Percentiles rank a stretch among this genome's conserved stretches.
phyloP scores from a whole-genome alignment of 192 early-diverging fungal genomes.

The Rhizoclosmatium sp. region DNA sequence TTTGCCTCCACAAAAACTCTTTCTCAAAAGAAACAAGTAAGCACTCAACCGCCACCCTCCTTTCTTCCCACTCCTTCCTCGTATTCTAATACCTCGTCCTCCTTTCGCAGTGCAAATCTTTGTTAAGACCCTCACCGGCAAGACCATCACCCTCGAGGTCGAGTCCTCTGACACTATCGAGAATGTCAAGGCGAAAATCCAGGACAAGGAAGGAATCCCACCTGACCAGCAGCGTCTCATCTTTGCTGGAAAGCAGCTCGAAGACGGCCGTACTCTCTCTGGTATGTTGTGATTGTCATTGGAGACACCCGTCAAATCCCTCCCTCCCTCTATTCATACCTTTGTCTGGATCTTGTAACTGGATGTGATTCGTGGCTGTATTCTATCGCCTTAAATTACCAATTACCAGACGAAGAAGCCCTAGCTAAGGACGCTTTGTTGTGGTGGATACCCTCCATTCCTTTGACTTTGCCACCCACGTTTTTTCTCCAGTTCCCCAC shows the following conservation, averaged over 20 bases:
- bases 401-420: background rate
- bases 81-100: slow-evolving; percentile 58
- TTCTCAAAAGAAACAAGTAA: background rate
- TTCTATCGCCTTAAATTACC: background rate
- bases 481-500: too few species aligned
- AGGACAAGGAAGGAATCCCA: slow-evolving; percentile 82
- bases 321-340: background rate
- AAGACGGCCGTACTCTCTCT: slow-evolving; percentile 74
- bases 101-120: slow-evolving; percentile 78
- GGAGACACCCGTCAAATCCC: background rate
- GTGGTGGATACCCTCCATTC: background rate
- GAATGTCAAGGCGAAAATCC: slow-evolving; percentile 82
- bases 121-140: slow-evolving; percentile 80
- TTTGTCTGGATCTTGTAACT: background rate
- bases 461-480: background rate
- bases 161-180: slow-evolving; percentile 81
- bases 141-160: slow-evolving; percentile 79
- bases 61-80: slow-evolving; percentile 52
- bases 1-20: background rate
- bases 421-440: background rate
- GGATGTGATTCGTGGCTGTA: too few species aligned
- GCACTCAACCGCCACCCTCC: background rate
- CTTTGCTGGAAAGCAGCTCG: slow-evolving; percentile 83
- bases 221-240: slow-evolving; percentile 83
- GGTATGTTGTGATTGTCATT: slow-evolving; percentile 20